These are phyloP conservation scores for Naganishia sp. DNA, from an alignment of 1,284 basidiomycete genomes.

Conservation along the genomic window DNA sequence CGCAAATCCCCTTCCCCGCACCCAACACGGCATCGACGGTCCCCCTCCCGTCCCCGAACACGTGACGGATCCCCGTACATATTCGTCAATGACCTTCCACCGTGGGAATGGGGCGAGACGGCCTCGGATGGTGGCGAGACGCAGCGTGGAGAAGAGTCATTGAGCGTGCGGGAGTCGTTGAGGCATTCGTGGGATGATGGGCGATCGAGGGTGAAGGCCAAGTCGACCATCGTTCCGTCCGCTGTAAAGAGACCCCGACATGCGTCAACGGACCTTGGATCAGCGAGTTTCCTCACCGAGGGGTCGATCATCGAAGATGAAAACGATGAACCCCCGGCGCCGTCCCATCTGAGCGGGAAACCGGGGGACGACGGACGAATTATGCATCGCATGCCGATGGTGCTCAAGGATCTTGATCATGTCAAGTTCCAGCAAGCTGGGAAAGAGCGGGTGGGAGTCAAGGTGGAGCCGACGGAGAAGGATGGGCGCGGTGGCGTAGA, in stretches of 20 bases:
- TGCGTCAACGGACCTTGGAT: not conserved
- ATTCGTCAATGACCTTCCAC: conserved; percentile 17
- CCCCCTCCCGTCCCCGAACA: not conserved
- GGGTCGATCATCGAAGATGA: not conserved
- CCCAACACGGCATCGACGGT: too few relatives aligned
- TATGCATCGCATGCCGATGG: conserved; percentile 17
- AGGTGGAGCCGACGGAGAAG: not conserved
- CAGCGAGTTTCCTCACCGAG: conserved; percentile 19
- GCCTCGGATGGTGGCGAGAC: not conserved
- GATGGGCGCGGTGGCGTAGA: not conserved
- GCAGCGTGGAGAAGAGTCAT: not conserved
- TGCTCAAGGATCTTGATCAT: conserved; percentile 17
- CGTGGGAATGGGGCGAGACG: conserved; percentile 16
- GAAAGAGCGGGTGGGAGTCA: not conserved
- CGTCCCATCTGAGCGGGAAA: not conserved
- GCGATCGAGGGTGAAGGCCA: not conserved
- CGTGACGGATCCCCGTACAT: not conserved
- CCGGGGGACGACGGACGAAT: not conserved
- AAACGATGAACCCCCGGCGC: not conserved
- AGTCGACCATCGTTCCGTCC: not conserved
- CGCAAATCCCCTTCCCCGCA: not conserved
- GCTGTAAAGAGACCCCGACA: not conserved
- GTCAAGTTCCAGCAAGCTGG: not conserved
- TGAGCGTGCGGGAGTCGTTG: conserved; percentile 2
- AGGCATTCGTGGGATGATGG: not conserved